A percentile compares a stretch with the other conserved stretches of the same genome.
Evolutionary conservation across 192 early-diverging fungal genomes (phyloP).

Genomic region (Coemansia sp.): DNA sequence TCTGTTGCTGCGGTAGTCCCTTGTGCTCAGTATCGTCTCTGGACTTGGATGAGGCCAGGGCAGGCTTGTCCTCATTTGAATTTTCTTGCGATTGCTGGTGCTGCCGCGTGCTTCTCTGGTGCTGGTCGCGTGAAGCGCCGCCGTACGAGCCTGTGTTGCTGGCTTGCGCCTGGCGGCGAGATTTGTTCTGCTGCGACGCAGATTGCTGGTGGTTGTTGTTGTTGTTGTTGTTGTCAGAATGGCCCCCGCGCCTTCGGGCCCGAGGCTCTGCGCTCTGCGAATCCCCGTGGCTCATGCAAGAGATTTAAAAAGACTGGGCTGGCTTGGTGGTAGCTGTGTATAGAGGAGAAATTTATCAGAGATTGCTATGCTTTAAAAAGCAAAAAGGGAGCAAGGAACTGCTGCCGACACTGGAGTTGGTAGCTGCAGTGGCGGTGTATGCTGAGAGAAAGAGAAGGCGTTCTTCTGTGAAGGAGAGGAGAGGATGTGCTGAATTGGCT

Average conservation of each 20-base stretch:
- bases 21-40: neutral
- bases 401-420: no score
- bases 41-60: conserved; percentile 9
- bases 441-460: no score
- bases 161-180: neutral
- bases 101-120: neutral
- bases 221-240: no score
- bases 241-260: conserved; percentile 18
- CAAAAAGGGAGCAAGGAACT: neutral
- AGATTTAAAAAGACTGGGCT: neutral
- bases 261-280: conserved; percentile 8
- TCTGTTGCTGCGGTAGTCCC: neutral
- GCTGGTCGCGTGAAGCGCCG: neutral
- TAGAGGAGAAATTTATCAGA: neutral
- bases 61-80: neutral
- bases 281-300: conserved; percentile 11
- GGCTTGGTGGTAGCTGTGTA: neutral
- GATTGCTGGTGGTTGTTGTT: conserved; percentile 12
- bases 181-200: neutral
- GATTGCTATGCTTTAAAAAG: neutral
- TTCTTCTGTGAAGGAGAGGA: no score
- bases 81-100: neutral
- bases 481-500: no score
- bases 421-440: no score
- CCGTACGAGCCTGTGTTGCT: neutral